phyloP scores from a whole-genome alignment of 768 basidiomycete genomes.

The Naganishia friedmannii region DNA sequence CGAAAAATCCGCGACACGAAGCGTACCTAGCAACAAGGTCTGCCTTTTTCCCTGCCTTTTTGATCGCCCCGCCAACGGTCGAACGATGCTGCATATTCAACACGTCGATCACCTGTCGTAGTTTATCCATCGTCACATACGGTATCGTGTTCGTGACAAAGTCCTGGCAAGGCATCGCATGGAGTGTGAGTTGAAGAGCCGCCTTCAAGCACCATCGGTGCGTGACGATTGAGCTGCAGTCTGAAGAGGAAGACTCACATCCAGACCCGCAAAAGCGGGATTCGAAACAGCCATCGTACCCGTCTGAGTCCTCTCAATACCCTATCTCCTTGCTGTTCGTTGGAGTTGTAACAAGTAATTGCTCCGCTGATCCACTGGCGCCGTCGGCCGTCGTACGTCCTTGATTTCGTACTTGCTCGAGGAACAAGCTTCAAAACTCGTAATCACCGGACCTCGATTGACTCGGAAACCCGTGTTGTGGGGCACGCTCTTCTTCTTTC shows the following conservation, averaged over 20 bases:
- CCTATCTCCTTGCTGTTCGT: too few species aligned
- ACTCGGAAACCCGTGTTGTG: too few species aligned
- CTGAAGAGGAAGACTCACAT: conserved; percentile 5
- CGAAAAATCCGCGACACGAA: too few species aligned
- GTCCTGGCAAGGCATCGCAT: neutral
- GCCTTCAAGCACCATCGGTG: too few species aligned
- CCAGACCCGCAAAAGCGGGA: conserved; percentile 19
- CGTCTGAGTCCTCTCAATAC: neutral
- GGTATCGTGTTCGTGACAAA: conserved; percentile 4
- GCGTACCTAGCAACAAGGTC: conserved; percentile 23
- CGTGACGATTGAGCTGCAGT: too few species aligned
- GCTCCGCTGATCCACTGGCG: too few species aligned
- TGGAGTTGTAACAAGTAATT: too few species aligned
- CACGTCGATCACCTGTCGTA: conserved; percentile 15
- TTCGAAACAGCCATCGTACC: neutral
- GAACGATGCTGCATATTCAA: conserved; percentile 16
- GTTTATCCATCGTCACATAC: conserved; percentile 18
- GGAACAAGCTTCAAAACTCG: too few species aligned
- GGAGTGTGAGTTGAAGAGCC: neutral
- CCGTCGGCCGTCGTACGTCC: too few species aligned
- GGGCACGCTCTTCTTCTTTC: too few species aligned
- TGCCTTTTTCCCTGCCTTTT: conserved; percentile 21
- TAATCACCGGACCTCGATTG: too few species aligned
- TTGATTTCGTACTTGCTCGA: too few species aligned
- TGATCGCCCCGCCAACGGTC: conserved; percentile 11